These are phyloP conservation scores for Mycena floridula DNA, from an alignment of 768 basidiomycete genomes.

Conservation along the genomic window DNA sequence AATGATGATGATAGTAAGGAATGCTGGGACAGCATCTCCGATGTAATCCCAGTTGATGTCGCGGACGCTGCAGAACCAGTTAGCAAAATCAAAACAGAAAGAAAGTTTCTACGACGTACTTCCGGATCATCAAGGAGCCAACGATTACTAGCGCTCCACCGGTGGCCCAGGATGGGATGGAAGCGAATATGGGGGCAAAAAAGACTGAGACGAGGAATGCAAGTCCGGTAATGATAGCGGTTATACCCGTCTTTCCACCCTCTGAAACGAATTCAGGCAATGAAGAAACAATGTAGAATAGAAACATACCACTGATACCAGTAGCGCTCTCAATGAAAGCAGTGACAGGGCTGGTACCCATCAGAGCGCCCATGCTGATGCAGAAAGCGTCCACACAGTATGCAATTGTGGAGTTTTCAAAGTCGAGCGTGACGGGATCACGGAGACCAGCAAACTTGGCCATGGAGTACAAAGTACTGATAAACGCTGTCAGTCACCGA, in stretches of 20 bases:
- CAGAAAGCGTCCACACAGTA: constrained; percentile 81
- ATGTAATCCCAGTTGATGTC: constrained; percentile 90
- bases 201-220: constrained; percentile 82
- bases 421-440: constrained; percentile 79
- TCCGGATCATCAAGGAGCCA: constrained; percentile 86
- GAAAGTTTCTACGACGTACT: too few relatives aligned
- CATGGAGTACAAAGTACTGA: constrained; percentile 86
- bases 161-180: constrained; percentile 83
- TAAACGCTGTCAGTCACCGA: too few relatives aligned
- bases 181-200: constrained; percentile 86
- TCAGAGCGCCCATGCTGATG: constrained; percentile 74
- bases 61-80: constrained; percentile 40
- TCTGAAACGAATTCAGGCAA: constrained; percentile 37
- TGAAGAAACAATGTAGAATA: not conserved
- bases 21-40: constrained; percentile 83
- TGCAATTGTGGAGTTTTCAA: constrained; percentile 76
- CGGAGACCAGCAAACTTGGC: constrained; percentile 87
- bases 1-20: constrained; percentile 76
- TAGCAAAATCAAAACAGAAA: not conserved
- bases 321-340: constrained; percentile 81
- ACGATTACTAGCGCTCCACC: constrained; percentile 82
- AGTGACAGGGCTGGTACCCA: constrained; percentile 79
- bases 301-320: constrained; percentile 57
- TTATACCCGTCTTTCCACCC: constrained; percentile 85
- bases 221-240: constrained; percentile 65